A percentile compares a stretch with the other conserved stretches of the same genome.
These are phyloP conservation scores for Paraconiothyrium sp. DNA, from an alignment of 2,329 filamentous ascomycete genomes.

Conservation along the genomic window DNA sequence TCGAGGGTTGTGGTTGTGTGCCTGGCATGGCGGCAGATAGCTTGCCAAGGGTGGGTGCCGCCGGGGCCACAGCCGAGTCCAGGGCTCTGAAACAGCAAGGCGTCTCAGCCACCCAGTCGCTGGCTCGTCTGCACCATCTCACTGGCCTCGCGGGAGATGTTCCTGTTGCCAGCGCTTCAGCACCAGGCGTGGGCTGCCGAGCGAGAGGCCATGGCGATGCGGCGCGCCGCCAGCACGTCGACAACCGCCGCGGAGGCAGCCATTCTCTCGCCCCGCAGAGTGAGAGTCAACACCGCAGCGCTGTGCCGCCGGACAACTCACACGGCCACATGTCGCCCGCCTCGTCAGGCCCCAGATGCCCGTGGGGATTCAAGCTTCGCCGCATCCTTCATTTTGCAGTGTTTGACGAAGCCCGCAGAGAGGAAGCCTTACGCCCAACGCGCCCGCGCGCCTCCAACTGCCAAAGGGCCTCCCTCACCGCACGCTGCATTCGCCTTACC, in stretches of 20 bases:
- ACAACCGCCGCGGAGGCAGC: background rate
- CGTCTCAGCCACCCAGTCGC: conserved; percentile 25
- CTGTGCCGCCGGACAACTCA: conserved; percentile 11
- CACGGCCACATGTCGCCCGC: conserved; percentile 10
- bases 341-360: conserved; percentile 19
- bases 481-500: background rate
- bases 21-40: conserved; percentile 33
- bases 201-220: conserved; percentile 32
- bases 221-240: conserved; percentile 36
- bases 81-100: conserved; percentile 33
- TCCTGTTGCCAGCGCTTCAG: conserved; percentile 38
- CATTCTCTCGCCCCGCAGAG: background rate
- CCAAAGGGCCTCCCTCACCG: background rate
- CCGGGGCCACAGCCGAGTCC: conserved; percentile 41
- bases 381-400: conserved; percentile 23
- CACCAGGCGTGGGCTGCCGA: conserved; percentile 30
- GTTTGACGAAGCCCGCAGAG: conserved; percentile 14
- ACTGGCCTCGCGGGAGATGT: conserved; percentile 33
- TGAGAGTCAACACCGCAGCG: conserved; percentile 18
- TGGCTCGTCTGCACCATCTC: conserved; percentile 26
- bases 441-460: conserved; percentile 21
- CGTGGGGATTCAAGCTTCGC: conserved; percentile 13
- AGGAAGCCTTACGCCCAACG: conserved; percentile 15
- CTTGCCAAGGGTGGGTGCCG: conserved; percentile 42
- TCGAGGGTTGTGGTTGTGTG: conserved; percentile 33